phyloP scores from a whole-genome alignment of 805 yeast species.

The Spathaspora sp. region DNA sequence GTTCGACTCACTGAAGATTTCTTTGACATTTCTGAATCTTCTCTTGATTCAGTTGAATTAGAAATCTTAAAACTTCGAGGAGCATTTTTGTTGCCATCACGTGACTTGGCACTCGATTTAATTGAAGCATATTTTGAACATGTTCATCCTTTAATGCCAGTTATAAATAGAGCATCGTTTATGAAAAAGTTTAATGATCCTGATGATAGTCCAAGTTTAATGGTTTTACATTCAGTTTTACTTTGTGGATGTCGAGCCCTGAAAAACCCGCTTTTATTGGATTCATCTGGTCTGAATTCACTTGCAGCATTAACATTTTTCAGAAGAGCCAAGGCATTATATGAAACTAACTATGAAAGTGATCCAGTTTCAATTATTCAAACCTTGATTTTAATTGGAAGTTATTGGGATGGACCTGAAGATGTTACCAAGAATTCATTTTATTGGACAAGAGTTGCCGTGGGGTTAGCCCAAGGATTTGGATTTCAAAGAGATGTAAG shows the following conservation, averaged over 20 bases:
- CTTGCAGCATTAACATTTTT: slow-evolving; percentile 52
- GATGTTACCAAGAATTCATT: slow-evolving; percentile 62
- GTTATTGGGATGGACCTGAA: slow-evolving; percentile 74
- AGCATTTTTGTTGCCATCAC: slow-evolving; percentile 65
- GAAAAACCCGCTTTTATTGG: slow-evolving; percentile 48
- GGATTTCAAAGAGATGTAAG: slow-evolving; percentile 66
- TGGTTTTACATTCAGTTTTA: slow-evolving; percentile 64
- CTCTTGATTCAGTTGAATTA: slow-evolving; percentile 57
- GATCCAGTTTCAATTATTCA: slow-evolving; percentile 63
- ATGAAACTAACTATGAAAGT: slow-evolving; percentile 64
- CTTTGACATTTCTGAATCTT: slow-evolving; percentile 29
- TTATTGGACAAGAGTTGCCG: slow-evolving; percentile 69
- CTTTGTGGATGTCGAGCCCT: slow-evolving; percentile 67
- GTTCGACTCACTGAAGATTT: slow-evolving; percentile 41
- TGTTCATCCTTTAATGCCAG: slow-evolving; percentile 68
- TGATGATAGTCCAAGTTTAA: slow-evolving; percentile 56
- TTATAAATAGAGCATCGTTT: slow-evolving; percentile 60
- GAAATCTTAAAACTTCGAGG: slow-evolving; percentile 63
- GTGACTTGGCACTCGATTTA: slow-evolving; percentile 55
- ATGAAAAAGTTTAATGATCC: slow-evolving; percentile 54
- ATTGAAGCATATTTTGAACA: slow-evolving; percentile 59
- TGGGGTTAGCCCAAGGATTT: slow-evolving; percentile 68
- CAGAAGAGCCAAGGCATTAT: slow-evolving; percentile 70
- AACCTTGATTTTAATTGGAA: slow-evolving; percentile 57
- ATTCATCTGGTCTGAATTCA: slow-evolving; percentile 48